Conservation (phyloP, 192 early-diverging fungal species). For the Funneliformis mosseae region DNA sequence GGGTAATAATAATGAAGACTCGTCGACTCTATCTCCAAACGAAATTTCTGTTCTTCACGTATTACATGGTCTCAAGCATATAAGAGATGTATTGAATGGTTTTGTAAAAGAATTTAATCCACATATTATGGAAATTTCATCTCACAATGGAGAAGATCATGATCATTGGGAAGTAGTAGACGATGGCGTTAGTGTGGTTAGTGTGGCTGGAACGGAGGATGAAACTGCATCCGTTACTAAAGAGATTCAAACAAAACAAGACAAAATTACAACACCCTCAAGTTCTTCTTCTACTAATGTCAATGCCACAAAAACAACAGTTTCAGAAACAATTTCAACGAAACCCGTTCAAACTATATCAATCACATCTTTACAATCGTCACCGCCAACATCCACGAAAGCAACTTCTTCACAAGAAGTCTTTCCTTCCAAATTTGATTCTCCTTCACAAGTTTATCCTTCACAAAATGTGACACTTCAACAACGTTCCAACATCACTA, state of each 20-base stretch:
- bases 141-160: conserved; percentile 28
- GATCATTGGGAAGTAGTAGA: conserved; percentile 36
- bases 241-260: conserved; percentile 15
- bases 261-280: background rate
- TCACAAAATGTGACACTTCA: background rate
- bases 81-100: conserved; percentile 54
- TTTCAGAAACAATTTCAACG: background rate
- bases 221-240: conserved; percentile 21
- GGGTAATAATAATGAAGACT: conserved; percentile 12
- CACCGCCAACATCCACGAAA: conserved; percentile 1
- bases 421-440: too few relatives aligned
- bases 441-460: too few relatives aligned
- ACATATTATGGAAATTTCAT: conserved; percentile 33
- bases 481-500: background rate
- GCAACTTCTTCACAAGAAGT: background rate
- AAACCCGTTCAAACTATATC: background rate
- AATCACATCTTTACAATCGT: background rate
- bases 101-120: conserved; percentile 49
- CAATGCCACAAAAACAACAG: background rate
- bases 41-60: conserved; percentile 46
- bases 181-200: conserved; percentile 31
- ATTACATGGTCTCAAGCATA: conserved; percentile 54
- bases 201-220: conserved; percentile 28
- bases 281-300: background rate
- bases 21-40: conserved; percentile 33